Conservation (phyloP, 306 rosid genomes). For the Pterocarpus macrocarpus region DNA sequence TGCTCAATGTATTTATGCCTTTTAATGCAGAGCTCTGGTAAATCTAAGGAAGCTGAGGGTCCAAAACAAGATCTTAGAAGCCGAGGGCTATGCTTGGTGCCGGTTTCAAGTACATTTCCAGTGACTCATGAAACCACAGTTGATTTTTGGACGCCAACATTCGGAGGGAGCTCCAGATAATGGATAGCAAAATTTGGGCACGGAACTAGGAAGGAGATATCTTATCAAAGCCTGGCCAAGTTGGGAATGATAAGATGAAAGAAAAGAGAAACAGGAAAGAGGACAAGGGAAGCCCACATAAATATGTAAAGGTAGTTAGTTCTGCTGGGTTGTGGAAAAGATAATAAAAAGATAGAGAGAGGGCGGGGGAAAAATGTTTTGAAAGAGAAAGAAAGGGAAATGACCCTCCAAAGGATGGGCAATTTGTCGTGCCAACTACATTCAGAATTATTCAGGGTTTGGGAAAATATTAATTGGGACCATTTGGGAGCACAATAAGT, state of each 20-base stretch:
- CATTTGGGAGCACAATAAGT: conserved; percentile 57
- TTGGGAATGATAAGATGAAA: conserved; percentile 73
- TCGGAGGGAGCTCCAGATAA: conserved; percentile 85
- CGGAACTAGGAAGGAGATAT: conserved; percentile 31
- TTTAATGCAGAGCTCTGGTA: conserved; percentile 68
- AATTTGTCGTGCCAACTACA: conserved; percentile 67
- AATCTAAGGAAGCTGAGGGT: conserved; percentile 76
- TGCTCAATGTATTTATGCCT: not conserved
- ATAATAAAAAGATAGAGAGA: conserved; percentile 21
- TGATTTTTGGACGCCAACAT: conserved; percentile 98
- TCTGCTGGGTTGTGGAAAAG: conserved; percentile 49
- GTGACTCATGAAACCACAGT: conserved; percentile 88
- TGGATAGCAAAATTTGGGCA: conserved; percentile 11
- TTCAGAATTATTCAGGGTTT: conserved; percentile 75
- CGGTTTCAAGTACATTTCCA: conserved; percentile 91
- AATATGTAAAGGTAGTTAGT: conserved; percentile 56
- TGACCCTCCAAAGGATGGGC: conserved; percentile 64
- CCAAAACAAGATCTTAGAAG: conserved; percentile 89
- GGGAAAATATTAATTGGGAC: conserved; percentile 63
- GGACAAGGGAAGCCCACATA: conserved; percentile 57
- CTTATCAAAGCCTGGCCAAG: conserved; percentile 76
- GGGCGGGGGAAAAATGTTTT: conserved; percentile 31
- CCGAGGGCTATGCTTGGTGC: conserved; percentile 95
- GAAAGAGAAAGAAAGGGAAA: conserved; percentile 61
- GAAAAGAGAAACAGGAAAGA: not conserved